Conservation (phyloP, 768 basidiomycete genomes). For the Lanmaoa pseudosensibilis region DNA sequence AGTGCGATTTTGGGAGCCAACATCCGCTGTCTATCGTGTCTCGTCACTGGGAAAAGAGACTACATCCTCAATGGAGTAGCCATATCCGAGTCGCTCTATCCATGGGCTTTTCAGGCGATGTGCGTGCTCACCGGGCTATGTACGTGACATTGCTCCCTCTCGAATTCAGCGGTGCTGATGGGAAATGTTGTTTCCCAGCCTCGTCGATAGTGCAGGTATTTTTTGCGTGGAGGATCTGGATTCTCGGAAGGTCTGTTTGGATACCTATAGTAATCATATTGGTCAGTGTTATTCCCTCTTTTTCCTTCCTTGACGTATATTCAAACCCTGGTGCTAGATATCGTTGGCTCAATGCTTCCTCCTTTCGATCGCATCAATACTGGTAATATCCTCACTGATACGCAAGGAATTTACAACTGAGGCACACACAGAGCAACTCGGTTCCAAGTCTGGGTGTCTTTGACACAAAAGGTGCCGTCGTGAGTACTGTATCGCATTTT, state of each 20-base stretch:
- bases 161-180: neutral
- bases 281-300: neutral
- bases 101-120: slow-evolving; percentile 7
- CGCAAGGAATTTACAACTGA: neutral
- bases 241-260: slow-evolving; percentile 3
- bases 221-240: slow-evolving; percentile 12
- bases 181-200: neutral
- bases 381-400: neutral
- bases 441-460: slow-evolving; percentile 3
- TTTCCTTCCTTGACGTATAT: neutral
- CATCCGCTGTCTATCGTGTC: slow-evolving; percentile 9
- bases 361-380: neutral
- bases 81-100: slow-evolving; percentile 1
- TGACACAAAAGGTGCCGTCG: slow-evolving; percentile 3
- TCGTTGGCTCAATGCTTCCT: slow-evolving; percentile 4
- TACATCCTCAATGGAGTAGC: slow-evolving; percentile 1
- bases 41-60: slow-evolving; percentile 8
- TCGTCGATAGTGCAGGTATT: slow-evolving; percentile 6
- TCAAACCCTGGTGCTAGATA: neutral
- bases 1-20: slow-evolving; percentile 1
- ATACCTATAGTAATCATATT: slow-evolving; percentile 2
- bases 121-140: slow-evolving; percentile 12
- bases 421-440: neutral
- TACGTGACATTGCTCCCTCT: neutral
- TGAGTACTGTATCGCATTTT: neutral